Percentiles rank a stretch among this genome's conserved stretches.
These are phyloP conservation scores for Pichiaceae sp. DNA, from an alignment of 1,139 yeast genomes.

Conservation along the genomic window DNA sequence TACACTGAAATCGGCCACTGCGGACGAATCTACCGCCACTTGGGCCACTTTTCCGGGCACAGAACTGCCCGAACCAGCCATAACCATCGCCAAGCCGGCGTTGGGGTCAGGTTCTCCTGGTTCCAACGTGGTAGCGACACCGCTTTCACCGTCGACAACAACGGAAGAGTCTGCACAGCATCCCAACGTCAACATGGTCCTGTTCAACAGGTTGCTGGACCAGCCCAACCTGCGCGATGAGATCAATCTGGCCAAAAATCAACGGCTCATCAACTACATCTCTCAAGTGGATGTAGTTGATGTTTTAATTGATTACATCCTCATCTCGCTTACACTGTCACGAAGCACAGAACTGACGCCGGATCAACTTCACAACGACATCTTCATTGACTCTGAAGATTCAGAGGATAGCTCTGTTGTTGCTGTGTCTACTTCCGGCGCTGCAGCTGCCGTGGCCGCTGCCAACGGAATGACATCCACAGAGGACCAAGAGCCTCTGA, in stretches of 20 bases:
- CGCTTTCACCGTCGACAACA: constrained; percentile 2
- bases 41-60: background rate
- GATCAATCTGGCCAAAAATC: constrained; percentile 64
- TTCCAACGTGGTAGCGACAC: constrained; percentile 5
- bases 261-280: constrained; percentile 68
- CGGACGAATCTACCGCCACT: background rate
- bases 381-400: constrained; percentile 12
- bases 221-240: constrained; percentile 85
- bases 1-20: background rate
- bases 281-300: constrained; percentile 62
- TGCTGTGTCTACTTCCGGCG: background rate
- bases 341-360: constrained; percentile 3
- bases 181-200: constrained; percentile 15
- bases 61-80: background rate
- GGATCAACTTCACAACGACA: constrained; percentile 7
- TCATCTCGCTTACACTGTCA: constrained; percentile 24
- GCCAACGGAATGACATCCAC: constrained; percentile 4
- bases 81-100: background rate
- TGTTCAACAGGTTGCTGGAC: constrained; percentile 64
- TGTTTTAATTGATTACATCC: constrained; percentile 58
- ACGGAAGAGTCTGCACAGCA: background rate
- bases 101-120: constrained; percentile 6
- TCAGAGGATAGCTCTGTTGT: background rate
- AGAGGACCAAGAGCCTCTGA: constrained; percentile 8
- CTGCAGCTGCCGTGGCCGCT: constrained; percentile 1